Evolutionary conservation across 2,329 filamentous ascomycete species (phyloP).

Genomic region (Mariannaea sp.): DNA sequence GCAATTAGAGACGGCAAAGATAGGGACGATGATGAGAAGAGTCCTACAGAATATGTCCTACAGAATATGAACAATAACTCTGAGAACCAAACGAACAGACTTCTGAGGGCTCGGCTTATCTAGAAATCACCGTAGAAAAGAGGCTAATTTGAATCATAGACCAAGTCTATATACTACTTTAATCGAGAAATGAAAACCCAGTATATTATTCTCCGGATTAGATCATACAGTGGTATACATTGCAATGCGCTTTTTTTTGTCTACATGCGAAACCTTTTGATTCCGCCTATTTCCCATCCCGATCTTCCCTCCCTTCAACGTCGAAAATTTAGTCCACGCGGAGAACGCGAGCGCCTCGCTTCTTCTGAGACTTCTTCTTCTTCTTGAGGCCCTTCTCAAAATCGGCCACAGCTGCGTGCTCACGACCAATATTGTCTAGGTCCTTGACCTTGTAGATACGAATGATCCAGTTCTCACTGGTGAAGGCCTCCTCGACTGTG

Average conservation of each 20-base stretch:
- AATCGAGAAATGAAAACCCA: slow-evolving; percentile 7
- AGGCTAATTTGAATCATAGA: background rate
- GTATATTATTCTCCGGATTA: slow-evolving; percentile 22
- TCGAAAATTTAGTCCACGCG: slow-evolving; percentile 66
- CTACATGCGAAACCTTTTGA: slow-evolving; percentile 36
- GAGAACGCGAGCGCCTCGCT: slow-evolving; percentile 71
- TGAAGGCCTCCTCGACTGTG: slow-evolving; percentile 95
- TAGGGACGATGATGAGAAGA: too few species aligned
- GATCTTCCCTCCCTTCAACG: slow-evolving; percentile 18
- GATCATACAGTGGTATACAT: slow-evolving; percentile 48
- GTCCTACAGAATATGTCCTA: too few species aligned
- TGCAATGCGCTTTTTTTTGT: slow-evolving; percentile 44
- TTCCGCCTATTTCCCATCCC: slow-evolving; percentile 29
- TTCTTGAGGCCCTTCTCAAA: slow-evolving; percentile 77
- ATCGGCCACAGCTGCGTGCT: slow-evolving; percentile 71
- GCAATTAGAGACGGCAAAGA: too few species aligned
- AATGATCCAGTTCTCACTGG: slow-evolving; percentile 99
- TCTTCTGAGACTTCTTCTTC: slow-evolving; percentile 78
- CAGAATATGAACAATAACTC: too few species aligned
- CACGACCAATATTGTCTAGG: slow-evolving; percentile 91
- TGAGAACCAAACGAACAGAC: too few species aligned
- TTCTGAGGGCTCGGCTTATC: too few species aligned
- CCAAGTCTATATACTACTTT: background rate
- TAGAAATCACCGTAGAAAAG: background rate
- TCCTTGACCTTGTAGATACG: slow-evolving; percentile 99